Conservation (phyloP, 1,139 yeast species). For the Blastobotrys ciferrii region DNA sequence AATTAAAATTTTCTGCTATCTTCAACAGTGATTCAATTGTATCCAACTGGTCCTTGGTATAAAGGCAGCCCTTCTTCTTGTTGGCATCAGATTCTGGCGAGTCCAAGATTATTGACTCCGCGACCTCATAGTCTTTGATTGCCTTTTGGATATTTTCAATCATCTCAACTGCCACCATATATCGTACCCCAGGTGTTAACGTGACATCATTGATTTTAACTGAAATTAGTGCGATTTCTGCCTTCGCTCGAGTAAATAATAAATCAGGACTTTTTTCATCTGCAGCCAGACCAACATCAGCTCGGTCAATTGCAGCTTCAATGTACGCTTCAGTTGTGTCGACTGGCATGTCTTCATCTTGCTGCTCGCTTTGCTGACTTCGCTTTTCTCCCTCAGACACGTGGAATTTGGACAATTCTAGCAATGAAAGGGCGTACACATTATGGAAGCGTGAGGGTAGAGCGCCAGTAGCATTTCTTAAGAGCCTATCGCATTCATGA, state of each 20-base stretch:
- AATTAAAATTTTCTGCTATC: constrained; percentile 57
- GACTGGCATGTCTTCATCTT: constrained; percentile 24
- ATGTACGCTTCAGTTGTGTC: constrained; percentile 53
- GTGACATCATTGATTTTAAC: constrained; percentile 23
- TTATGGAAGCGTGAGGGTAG: constrained; percentile 65
- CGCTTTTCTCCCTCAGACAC: constrained; percentile 22
- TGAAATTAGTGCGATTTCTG: constrained; percentile 47
- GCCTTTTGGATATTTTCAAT: constrained; percentile 42
- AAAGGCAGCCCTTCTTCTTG: constrained; percentile 10
- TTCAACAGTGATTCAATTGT: constrained; percentile 44
- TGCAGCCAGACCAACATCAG: constrained; percentile 55
- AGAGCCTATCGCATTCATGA: constrained; percentile 84
- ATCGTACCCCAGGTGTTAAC: constrained; percentile 10
- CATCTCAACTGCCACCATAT: constrained; percentile 16
- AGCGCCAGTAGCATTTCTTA: constrained; percentile 45
- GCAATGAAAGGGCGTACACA: constrained; percentile 69
- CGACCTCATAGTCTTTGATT: constrained; percentile 46
- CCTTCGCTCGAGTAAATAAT: constrained; percentile 53
- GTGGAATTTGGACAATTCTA: constrained; percentile 54
- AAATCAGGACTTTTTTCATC: constrained; percentile 46
- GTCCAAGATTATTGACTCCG: constrained; percentile 40
- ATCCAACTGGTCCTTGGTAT: constrained; percentile 24
- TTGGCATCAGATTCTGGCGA: constrained; percentile 15
- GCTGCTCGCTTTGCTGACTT: constrained; percentile 23
- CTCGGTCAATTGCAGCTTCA: constrained; percentile 69